Conservation (phyloP, 352 stramenopile genomes). For the Phytophthora colocasiae region DNA sequence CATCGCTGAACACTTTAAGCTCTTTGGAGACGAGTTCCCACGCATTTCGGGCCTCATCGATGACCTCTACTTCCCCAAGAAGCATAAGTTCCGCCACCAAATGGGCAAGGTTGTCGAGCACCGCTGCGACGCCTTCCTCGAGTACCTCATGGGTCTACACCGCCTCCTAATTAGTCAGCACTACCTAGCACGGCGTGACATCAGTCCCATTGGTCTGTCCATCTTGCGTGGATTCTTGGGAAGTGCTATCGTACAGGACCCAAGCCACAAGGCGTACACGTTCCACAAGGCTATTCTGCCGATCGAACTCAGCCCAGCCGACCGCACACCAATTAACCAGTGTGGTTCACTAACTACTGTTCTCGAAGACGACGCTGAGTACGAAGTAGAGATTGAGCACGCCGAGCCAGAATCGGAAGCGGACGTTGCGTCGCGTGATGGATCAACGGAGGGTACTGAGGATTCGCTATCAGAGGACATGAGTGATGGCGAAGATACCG, state of each 20-base stretch:
- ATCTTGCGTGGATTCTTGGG: conserved; percentile 77
- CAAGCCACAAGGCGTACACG: conserved; percentile 61
- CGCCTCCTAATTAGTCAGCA: conserved; percentile 68
- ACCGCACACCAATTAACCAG: conserved; percentile 65
- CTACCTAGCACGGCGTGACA: conserved; percentile 61
- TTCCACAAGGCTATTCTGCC: conserved; percentile 64
- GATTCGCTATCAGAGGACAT: conserved; percentile 47
- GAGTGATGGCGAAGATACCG: conserved; percentile 49
- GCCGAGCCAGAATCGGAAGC: conserved; percentile 50
- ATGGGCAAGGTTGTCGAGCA: conserved; percentile 65
- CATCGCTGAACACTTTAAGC: conserved; percentile 59
- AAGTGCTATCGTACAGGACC: conserved; percentile 61
- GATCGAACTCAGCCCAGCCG: conserved; percentile 44
- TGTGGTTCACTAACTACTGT: conserved; percentile 70
- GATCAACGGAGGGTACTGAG: conserved; percentile 50
- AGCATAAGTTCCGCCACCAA: conserved; percentile 66
- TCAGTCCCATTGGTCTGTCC: conserved; percentile 67
- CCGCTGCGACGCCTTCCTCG: conserved; percentile 68
- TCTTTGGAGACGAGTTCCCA: conserved; percentile 61
- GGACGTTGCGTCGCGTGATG: conserved; percentile 40
- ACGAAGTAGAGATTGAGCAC: conserved; percentile 38
- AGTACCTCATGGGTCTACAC: conserved; percentile 69
- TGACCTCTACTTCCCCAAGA: conserved; percentile 78
- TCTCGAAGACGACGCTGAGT: conserved; percentile 61
- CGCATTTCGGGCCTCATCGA: conserved; percentile 47